Evolutionary conservation across 2,329 filamentous ascomycete genomes (phyloP), one percentile per base, ranked within the genome.

Genomic region (Ophiostoma populinum): DNA sequence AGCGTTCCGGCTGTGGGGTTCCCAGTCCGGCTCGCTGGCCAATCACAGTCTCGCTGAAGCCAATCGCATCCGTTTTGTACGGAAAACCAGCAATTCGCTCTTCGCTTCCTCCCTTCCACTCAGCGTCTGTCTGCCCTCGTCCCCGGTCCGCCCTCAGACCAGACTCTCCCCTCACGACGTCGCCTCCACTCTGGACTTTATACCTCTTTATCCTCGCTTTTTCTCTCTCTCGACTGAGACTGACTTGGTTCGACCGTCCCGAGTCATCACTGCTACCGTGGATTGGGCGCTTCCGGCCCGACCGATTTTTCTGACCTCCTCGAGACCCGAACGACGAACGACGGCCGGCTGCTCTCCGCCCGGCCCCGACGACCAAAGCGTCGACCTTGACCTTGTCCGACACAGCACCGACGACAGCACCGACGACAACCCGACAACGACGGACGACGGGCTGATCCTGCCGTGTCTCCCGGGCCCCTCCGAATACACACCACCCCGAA

Each of bases 401-500:
- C n/a, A n/a, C n/a, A n/a, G n/a, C 13, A n/a, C 24, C 32, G 32
- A 32, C 30, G 31, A 33, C 6, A 18, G 12, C 22, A 13, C 24
- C 21, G 21, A 25, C 31, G 15, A 13, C 31, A 11, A 25, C 31
- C 12, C 24, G 12, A 34, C 32, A 6, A 39, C 35, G 24, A 37
- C 30, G n/a, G 25, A 27, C 32, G 29, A 29, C 36, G 34, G 36
- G 21, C 24, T 36, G 37, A 35, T 32, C n/a, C n/a, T n/a, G n/a
- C n/a, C n/a, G n/a, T n/a, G n/a, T n/a, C n/a, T n/a, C n/a, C n/a
- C n/a, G n/a, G n/a, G n/a, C n/a, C n/a, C n/a, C n/a, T n/a, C n/a
- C n/a, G n/a, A n/a, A n/a, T n/a, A n/a, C n/a, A n/a, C 16, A 32
- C 26, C 7, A 13, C 26, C 26, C 13, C 52, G 51, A 49, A 47